A percentile compares a stretch with the other conserved stretches of the same genome.
Evolutionary conservation across 805 yeast species (phyloP).

Genomic region (Spencermartinsiella europaea): DNA sequence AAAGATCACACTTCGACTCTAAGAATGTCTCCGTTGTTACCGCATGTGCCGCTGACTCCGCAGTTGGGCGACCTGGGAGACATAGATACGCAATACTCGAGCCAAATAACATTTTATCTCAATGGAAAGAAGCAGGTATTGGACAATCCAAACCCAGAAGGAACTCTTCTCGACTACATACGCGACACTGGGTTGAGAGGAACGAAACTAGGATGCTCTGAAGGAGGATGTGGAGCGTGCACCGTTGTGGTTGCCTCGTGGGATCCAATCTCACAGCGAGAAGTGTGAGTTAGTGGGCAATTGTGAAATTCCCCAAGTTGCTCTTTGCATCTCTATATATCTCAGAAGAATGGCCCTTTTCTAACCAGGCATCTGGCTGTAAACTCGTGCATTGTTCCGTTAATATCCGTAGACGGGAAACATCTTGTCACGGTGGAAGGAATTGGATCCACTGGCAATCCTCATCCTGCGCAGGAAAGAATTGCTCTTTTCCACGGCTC

Average conservation of each 20-base stretch:
- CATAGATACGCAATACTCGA: constrained; percentile 1
- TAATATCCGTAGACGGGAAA: constrained; percentile 42
- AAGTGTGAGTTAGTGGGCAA: constrained; percentile 20
- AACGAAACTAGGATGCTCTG: constrained; percentile 46
- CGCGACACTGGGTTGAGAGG: constrained; percentile 37
- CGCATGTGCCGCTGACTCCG: no score
- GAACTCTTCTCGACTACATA: constrained; percentile 41
- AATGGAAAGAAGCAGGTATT: constrained; percentile 37
- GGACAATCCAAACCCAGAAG: constrained; percentile 40
- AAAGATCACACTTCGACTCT: no score
- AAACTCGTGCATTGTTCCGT: constrained; percentile 45
- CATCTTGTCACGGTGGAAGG: constrained; percentile 47
- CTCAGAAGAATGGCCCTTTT: no score
- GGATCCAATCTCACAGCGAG: constrained; percentile 27
- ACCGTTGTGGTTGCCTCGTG: constrained; percentile 39
- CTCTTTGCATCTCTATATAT: no score
- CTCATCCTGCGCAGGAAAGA: constrained; percentile 47
- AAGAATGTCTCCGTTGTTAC: no score
- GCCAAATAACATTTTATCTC: constrained; percentile 32
- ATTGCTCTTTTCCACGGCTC: constrained; percentile 46
- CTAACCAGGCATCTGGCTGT: constrained; percentile 33
- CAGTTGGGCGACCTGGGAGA: no score
- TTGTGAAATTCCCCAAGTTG: no score
- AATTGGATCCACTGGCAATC: constrained; percentile 36
- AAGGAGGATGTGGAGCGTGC: constrained; percentile 50